Conservation (phyloP, 2,329 filamentous ascomycete genomes). For the Tolypocladium album region DNA sequence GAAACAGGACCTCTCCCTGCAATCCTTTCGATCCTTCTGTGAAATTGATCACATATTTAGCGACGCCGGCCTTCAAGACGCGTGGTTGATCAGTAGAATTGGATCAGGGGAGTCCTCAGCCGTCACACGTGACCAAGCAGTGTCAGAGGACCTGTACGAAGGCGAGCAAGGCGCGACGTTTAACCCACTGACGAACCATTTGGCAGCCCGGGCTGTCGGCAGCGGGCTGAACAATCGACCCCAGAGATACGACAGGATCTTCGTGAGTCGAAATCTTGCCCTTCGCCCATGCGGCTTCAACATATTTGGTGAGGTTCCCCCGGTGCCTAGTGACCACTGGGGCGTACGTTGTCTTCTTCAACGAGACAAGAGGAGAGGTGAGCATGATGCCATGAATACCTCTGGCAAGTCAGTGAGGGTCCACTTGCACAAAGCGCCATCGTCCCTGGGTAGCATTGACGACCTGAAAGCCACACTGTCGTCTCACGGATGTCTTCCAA, state of each 20-base stretch:
- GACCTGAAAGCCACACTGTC: conserved; percentile 27
- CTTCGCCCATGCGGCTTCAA: conserved; percentile 33
- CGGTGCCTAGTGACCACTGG: conserved; percentile 43
- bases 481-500: conserved; percentile 32
- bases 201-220: conserved; percentile 40
- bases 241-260: conserved; percentile 55
- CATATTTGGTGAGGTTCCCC: conserved; percentile 37
- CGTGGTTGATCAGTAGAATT: conserved; percentile 36
- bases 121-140: conserved; percentile 11
- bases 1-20: conserved; percentile 39
- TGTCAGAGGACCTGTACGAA: conserved; percentile 28
- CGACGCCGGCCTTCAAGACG: conserved; percentile 37
- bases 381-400: background rate
- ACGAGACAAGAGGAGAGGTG: background rate
- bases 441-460: conserved; percentile 17
- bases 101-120: conserved; percentile 29
- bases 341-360: conserved; percentile 37
- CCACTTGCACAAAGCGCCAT: conserved; percentile 15
- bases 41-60: conserved; percentile 35
- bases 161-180: conserved; percentile 58
- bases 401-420: conserved; percentile 12
- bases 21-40: conserved; percentile 31
- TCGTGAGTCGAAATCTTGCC: conserved; percentile 34
- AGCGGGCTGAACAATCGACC: conserved; percentile 40
- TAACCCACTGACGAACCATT: conserved; percentile 44